A percentile compares a stretch with the other conserved stretches of the same genome.
Conservation (phyloP, 257 asterid genomes). For the Solanum virginianum region DNA sequence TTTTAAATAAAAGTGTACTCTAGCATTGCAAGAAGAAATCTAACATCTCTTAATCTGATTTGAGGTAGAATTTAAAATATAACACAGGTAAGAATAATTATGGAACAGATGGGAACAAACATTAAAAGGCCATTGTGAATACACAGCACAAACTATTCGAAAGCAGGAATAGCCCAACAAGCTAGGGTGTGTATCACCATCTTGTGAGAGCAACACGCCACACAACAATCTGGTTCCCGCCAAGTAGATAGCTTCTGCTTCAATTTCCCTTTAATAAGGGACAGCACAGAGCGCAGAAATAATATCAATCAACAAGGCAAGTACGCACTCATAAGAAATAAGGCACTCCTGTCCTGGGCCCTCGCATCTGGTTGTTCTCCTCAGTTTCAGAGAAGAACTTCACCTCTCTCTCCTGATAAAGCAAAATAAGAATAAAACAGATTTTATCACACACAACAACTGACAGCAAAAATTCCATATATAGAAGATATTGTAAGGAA, state of each 20-base stretch:
- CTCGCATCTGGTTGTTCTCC: constrained; percentile 98
- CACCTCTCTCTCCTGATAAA: constrained; percentile 82
- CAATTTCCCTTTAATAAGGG: neutral
- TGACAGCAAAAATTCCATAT: neutral
- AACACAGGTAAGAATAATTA: neutral
- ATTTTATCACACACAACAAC: neutral
- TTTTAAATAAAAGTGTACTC: neutral
- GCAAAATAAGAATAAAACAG: neutral
- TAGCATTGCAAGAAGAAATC: neutral
- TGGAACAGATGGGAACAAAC: neutral
- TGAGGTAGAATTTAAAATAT: neutral
- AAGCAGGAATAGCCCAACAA: constrained; percentile 13
- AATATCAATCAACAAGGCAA: neutral
- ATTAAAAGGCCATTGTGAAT: neutral
- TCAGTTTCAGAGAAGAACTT: constrained; percentile 98
- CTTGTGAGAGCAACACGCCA: neutral
- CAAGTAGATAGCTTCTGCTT: neutral
- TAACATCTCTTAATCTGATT: neutral
- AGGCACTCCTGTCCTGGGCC: constrained; percentile 96
- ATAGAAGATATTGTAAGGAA: neutral
- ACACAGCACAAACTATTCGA: constrained; percentile 33
- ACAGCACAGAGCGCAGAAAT: neutral
- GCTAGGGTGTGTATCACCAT: neutral
- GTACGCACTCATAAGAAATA: constrained; percentile 54
- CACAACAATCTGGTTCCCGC: neutral